These are phyloP conservation scores for Acanthamoeba divionensis DNA, from an alignment of 208 protist genomes.

Conservation along the genomic window DNA sequence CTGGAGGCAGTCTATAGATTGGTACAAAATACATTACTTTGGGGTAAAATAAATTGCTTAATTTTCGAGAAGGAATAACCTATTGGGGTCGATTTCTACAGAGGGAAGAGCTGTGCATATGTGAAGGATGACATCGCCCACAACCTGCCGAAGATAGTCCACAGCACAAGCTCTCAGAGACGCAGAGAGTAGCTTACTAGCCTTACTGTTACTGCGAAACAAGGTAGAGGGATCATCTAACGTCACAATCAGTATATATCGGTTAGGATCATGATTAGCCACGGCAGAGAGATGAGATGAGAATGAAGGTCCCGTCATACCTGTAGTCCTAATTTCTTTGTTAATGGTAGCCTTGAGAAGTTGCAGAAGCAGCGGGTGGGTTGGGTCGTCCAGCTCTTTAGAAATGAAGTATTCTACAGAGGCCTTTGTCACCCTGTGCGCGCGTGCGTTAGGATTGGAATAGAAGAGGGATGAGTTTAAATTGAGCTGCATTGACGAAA, in stretches of 20 bases:
- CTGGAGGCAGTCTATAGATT: neutral
- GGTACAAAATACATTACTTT: neutral
- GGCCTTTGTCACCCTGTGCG: neutral
- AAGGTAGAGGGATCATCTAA: neutral
- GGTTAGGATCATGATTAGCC: neutral
- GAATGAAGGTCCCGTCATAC: neutral
- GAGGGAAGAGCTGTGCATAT: neutral
- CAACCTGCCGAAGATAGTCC: neutral
- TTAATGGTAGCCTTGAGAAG: neutral
- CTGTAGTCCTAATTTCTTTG: neutral
- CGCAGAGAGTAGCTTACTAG: neutral
- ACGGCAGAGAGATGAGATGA: neutral
- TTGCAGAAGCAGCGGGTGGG: neutral
- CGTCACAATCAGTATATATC: no score
- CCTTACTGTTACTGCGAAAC: neutral
- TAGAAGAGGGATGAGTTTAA: neutral
- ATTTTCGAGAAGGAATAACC: neutral
- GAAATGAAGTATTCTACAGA: neutral
- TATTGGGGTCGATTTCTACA: neutral
- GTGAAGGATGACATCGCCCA: neutral
- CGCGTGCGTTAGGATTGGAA: neutral
- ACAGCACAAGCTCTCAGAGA: neutral
- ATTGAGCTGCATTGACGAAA: neutral
- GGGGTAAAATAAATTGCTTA: neutral
- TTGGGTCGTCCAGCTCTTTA: neutral